A percentile compares a stretch with the other conserved stretches of the same genome.
These are phyloP conservation scores for Cyberlindnera americana DNA, from an alignment of 805 yeast species.

Conservation along the genomic window DNA sequence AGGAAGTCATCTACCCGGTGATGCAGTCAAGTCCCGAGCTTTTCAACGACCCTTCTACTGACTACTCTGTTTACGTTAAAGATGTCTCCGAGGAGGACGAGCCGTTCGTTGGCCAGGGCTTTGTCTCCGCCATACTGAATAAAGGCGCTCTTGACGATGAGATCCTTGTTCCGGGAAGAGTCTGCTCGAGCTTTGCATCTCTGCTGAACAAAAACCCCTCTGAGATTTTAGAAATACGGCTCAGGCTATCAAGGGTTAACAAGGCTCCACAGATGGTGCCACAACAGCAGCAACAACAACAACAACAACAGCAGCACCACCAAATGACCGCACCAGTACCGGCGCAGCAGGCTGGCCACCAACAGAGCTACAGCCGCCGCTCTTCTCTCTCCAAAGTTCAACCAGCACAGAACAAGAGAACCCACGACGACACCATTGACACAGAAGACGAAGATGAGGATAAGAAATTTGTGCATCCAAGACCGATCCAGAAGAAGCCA, in stretches of 20 bases:
- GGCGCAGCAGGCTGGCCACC: slow-evolving; percentile 12
- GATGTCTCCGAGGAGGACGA: slow-evolving; percentile 51
- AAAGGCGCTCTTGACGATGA: slow-evolving; percentile 18
- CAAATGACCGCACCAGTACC: slow-evolving; percentile 3
- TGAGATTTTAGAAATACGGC: slow-evolving; percentile 54
- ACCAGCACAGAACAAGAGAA: slow-evolving; percentile 12
- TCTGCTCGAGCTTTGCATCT: slow-evolving; percentile 54
- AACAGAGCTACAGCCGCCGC: slow-evolving; percentile 7
- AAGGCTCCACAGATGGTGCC: slow-evolving; percentile 13
- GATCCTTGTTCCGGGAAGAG: slow-evolving; percentile 50
- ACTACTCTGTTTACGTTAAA: slow-evolving; percentile 45
- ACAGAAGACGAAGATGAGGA: slow-evolving; percentile 22
- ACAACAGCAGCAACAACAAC: not conserved
- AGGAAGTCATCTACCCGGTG: slow-evolving; percentile 42
- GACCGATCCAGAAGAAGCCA: slow-evolving; percentile 13
- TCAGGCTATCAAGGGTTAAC: slow-evolving; percentile 37
- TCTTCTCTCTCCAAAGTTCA: slow-evolving; percentile 9
- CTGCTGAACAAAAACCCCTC: slow-evolving; percentile 36
- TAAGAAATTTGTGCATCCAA: slow-evolving; percentile 18
- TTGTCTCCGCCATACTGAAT: slow-evolving; percentile 33
- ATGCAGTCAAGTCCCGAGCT: slow-evolving; percentile 45
- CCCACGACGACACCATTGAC: slow-evolving; percentile 17
- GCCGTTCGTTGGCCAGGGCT: slow-evolving; percentile 46
- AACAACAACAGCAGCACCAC: slow-evolving; percentile 4
- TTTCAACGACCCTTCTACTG: slow-evolving; percentile 33